Evolutionary conservation across 257 asterid genomes (phyloP).

Genomic region (Gentiana dahurica): DNA sequence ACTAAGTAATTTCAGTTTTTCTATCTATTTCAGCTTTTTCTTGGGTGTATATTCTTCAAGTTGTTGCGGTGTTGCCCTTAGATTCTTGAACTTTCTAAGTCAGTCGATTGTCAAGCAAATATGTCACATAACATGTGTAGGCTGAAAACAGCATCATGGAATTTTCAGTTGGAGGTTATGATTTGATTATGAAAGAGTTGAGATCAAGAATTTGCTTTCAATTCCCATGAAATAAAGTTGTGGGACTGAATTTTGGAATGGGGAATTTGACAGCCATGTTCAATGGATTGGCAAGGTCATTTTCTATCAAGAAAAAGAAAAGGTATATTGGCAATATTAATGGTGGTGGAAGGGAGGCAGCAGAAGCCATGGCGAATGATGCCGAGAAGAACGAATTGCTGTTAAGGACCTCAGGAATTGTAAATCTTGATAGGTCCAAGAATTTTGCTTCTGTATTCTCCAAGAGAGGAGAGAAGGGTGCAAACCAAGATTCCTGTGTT

Average conservation of each 20-base stretch:
- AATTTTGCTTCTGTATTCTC: slow-evolving; percentile 78
- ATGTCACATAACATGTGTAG: neutral
- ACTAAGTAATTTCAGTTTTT: too few relatives aligned
- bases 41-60: too few relatives aligned
- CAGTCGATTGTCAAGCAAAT: too few relatives aligned
- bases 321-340: slow-evolving; percentile 12
- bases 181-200: neutral
- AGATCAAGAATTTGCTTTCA: slow-evolving; percentile 1
- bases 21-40: neutral
- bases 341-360: slow-evolving; percentile 47
- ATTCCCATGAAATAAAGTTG: slow-evolving; percentile 1
- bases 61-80: too few relatives aligned
- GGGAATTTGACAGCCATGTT: slow-evolving; percentile 85
- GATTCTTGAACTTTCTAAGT: too few relatives aligned
- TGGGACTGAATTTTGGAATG: slow-evolving; percentile 25
- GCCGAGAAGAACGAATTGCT: slow-evolving; percentile 72
- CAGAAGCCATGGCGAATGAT: slow-evolving; percentile 50
- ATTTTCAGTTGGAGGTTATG: neutral
- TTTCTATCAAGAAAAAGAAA: slow-evolving; percentile 42
- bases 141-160: neutral
- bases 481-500: slow-evolving; percentile 80
- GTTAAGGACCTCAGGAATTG: slow-evolving; percentile 60
- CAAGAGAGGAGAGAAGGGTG: slow-evolving; percentile 84
- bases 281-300: slow-evolving; percentile 69
- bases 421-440: slow-evolving; percentile 50